A percentile compares a stretch with the other conserved stretches of the same genome.
These are phyloP conservation scores for Colletotrichum destructivum DNA, from an alignment of 2,329 filamentous ascomycete species.

Conservation along the genomic window DNA sequence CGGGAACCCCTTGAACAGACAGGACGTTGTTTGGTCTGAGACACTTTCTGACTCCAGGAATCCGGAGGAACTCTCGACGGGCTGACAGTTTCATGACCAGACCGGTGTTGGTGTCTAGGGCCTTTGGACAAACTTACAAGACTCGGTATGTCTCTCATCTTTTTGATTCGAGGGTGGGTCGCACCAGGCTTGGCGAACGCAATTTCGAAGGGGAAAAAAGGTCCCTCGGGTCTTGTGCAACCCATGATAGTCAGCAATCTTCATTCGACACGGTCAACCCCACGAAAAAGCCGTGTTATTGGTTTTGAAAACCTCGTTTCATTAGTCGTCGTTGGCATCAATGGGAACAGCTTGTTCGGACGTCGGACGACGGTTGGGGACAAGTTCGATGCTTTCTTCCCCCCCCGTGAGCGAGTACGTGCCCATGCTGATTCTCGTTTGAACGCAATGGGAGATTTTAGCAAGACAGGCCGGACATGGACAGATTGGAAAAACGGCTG, in stretches of 20 bases:
- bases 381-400: no score
- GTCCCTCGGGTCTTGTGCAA: neutral
- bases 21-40: conserved; percentile 17
- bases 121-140: neutral
- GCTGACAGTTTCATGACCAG: neutral
- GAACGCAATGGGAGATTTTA: conserved; percentile 10
- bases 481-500: conserved; percentile 23
- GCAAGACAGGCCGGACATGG: conserved; percentile 13
- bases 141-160: neutral
- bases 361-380: neutral
- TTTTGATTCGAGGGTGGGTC: neutral
- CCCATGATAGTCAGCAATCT: neutral
- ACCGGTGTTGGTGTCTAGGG: no score
- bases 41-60: conserved; percentile 32
- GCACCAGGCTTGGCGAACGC: neutral
- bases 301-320: neutral
- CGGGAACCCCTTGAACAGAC: conserved; percentile 3
- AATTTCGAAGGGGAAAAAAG: neutral
- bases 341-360: neutral
- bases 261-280: neutral
- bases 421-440: neutral
- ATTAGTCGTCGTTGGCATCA: neutral
- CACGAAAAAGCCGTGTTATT: no score
- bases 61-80: conserved; percentile 2
- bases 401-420: neutral